Conservation (phyloP, 768 basidiomycete species). For the Saitozyma podzolica region DNA sequence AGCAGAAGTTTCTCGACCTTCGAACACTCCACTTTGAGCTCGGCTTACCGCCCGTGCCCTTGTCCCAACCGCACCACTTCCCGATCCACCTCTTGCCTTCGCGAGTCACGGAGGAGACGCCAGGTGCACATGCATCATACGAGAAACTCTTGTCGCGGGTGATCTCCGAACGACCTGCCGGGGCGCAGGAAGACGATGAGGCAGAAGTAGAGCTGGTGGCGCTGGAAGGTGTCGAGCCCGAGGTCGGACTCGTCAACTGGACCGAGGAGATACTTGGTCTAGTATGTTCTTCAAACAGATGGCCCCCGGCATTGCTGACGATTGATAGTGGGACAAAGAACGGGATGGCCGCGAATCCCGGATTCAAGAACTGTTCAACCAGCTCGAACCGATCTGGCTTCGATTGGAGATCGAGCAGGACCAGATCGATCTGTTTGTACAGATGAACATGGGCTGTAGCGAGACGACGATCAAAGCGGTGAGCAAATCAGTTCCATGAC, state of each 20-base stretch:
- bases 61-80: conserved; percentile 30
- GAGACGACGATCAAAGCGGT: conserved; percentile 69
- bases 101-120: conserved; percentile 22
- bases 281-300: conserved; percentile 6
- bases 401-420: conserved; percentile 75
- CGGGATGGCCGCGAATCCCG: conserved; percentile 74
- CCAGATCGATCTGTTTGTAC: conserved; percentile 90
- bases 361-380: conserved; percentile 92
- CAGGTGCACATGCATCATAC: conserved; percentile 46
- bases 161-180: conserved; percentile 53
- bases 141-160: conserved; percentile 66
- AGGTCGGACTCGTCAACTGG: conserved; percentile 71
- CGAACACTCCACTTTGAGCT: conserved; percentile 38
- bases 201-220: conserved; percentile 48
- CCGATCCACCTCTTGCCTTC: conserved; percentile 33
- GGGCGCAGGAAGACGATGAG: conserved; percentile 57
- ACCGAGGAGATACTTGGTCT: conserved; percentile 59
- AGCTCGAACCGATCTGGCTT: conserved; percentile 86
- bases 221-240: conserved; percentile 73
- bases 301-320: conserved; percentile 1
- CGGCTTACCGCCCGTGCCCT: conserved; percentile 32
- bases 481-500: conserved; percentile 20
- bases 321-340: conserved; percentile 62
- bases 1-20: conserved; percentile 38
- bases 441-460: conserved; percentile 76